Percentiles rank a stretch among this genome's conserved stretches.
Evolutionary conservation across 2,329 filamentous ascomycete species (phyloP).

Genomic region (Botryotinia convoluta): DNA sequence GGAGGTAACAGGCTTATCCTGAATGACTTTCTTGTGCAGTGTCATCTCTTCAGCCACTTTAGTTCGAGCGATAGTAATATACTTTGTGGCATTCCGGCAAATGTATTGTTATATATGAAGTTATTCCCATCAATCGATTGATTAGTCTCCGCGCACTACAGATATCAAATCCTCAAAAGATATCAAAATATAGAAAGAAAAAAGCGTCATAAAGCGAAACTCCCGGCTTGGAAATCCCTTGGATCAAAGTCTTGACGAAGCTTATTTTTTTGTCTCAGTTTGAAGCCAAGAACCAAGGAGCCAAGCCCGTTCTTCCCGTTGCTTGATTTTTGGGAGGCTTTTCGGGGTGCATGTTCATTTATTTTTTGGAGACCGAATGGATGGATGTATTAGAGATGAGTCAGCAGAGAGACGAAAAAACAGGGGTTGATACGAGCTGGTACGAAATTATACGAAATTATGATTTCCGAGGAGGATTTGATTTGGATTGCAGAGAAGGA

Average conservation of each 20-base stretch:
- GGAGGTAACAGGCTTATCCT: neutral
- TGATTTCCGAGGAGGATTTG: neutral
- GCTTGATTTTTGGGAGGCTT: neutral
- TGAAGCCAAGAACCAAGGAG: neutral
- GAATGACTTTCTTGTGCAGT: neutral
- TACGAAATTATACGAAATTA: neutral
- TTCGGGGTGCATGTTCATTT: neutral
- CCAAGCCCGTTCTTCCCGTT: slow-evolving; percentile 13
- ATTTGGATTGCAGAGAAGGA: neutral
- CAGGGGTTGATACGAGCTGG: neutral
- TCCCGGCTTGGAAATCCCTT: neutral
- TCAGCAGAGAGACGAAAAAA: neutral
- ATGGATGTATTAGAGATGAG: neutral
- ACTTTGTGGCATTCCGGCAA: neutral
- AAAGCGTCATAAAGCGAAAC: neutral
- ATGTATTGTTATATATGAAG: neutral
- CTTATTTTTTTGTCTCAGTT: neutral
- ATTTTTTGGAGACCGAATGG: neutral
- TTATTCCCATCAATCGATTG: neutral
- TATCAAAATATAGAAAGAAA: neutral
- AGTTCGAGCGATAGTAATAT: neutral
- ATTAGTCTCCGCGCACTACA: neutral
- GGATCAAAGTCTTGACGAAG: neutral
- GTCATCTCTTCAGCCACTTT: neutral
- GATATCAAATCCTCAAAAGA: neutral